Base-by-base conservation (phyloP, 129 eudicot species). In the Rutidosis leptorrhynchoides region DNA sequence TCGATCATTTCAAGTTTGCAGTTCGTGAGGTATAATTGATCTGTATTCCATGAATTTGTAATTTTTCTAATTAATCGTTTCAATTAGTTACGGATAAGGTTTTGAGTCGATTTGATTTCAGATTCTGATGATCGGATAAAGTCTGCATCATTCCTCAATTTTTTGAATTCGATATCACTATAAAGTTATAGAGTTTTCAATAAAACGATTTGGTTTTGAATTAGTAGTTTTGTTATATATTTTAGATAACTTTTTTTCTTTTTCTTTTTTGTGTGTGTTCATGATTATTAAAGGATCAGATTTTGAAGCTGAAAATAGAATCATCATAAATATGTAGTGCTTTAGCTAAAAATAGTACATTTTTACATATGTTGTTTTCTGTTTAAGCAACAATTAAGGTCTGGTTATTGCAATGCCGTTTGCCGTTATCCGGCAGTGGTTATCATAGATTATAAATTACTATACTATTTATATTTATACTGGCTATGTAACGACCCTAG, bases 11-110 rank as follows among this genome's bases (percentile, higher is more conserved):
- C 46, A 25, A 17, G 64, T 78, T 64, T 72, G 62, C 53, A 25
- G 67, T 65, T 55, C 46, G 24, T 15, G 53, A 70, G 85, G 90
- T 84, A 72, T 58, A 73, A 52, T 71, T 73, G 74, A 70, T 64
- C 60, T 46, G 26, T 25, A 11, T 17, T 17, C 33, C 54, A 30
- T 17, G 46, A 51, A n/a, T 40, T n/a, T 61, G 46, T 23, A 42
- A 7, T 26, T 3, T 20, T 55, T 28, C 28, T 20, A n/a, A 37
- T 35, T 42, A 1, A 17, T 40, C 10, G 20, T 64, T 30, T 62
- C 0, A 15, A 62, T 26, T n/a, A 49, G 21, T 49, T 23, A 26
- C 42, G 25, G 52, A 32, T 9, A 24, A 45, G 58, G 43, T 57
- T 75, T 16, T 33, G 33, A 42, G 40, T 19, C 27, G 2, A 14